Evolutionary conservation across 2,329 filamentous ascomycete genomes (phyloP).

Genomic region (Fusarium siculi): DNA sequence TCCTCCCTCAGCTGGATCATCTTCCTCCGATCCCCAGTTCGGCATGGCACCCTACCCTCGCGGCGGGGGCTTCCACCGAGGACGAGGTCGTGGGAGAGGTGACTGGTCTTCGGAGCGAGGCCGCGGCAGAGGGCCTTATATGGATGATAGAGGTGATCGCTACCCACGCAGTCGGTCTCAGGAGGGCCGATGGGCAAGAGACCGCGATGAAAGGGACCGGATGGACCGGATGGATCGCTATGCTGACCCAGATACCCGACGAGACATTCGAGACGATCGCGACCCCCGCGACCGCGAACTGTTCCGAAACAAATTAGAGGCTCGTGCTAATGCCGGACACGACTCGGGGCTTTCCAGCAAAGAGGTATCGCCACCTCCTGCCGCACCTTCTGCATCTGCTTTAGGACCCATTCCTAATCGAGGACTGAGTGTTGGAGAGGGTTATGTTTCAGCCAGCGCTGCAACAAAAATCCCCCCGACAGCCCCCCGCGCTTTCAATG

Average conservation of each 20-base stretch:
- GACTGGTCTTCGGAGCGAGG: slow-evolving; percentile 59
- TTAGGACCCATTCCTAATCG: slow-evolving; percentile 67
- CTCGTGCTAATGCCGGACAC: slow-evolving; percentile 58
- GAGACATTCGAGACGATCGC: slow-evolving; percentile 60
- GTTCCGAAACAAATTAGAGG: slow-evolving; percentile 62
- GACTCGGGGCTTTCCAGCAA: slow-evolving; percentile 59
- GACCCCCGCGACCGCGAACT: slow-evolving; percentile 59
- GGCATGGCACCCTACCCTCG: slow-evolving; percentile 62
- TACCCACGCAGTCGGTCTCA: slow-evolving; percentile 75
- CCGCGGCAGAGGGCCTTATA: slow-evolving; percentile 65
- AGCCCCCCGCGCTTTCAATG: slow-evolving; percentile 62
- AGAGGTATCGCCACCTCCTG: slow-evolving; percentile 66
- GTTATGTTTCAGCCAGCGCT: slow-evolving; percentile 42
- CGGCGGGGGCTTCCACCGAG: slow-evolving; percentile 65
- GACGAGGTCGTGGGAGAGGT: slow-evolving; percentile 61
- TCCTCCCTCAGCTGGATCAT: slow-evolving; percentile 76
- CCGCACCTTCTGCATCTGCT: slow-evolving; percentile 67
- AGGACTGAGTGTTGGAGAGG: slow-evolving; percentile 49
- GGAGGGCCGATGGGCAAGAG: slow-evolving; percentile 68
- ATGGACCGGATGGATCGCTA: slow-evolving; percentile 57
- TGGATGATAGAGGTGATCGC: slow-evolving; percentile 68
- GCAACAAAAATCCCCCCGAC: slow-evolving; percentile 64
- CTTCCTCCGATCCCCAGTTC: slow-evolving; percentile 74
- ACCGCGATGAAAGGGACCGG: slow-evolving; percentile 65
- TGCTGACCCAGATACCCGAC: slow-evolving; percentile 52